phyloP scores from a whole-genome alignment of 2,329 filamentous ascomycete genomes.

The Verticillium longisporum region DNA sequence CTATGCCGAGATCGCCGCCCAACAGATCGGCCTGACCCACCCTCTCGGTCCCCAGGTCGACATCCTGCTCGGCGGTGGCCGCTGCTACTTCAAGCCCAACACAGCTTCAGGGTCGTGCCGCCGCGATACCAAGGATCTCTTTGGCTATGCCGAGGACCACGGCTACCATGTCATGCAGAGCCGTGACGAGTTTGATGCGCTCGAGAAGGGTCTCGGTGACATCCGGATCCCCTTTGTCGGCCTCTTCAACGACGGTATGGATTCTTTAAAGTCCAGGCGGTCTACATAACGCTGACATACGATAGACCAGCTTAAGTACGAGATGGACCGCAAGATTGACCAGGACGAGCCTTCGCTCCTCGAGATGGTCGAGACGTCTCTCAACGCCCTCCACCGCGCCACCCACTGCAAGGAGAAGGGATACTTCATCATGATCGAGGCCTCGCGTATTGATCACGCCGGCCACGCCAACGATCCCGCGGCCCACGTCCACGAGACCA shows the following conservation, averaged over 20 bases:
- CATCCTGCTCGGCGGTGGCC: conserved; percentile 30
- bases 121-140: conserved; percentile 26
- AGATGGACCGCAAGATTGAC: conserved; percentile 25
- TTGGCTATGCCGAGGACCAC: conserved; percentile 22
- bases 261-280: not conserved
- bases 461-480: conserved; percentile 47
- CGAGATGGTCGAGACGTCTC: conserved; percentile 29
- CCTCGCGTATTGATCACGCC: conserved; percentile 28
- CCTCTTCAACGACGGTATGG: conserved; percentile 25
- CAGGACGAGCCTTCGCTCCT: conserved; percentile 29
- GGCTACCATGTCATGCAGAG: conserved; percentile 29
- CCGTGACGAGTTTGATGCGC: conserved; percentile 24
- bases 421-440: conserved; percentile 32
- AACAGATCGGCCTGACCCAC: conserved; percentile 29
- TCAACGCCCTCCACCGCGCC: conserved; percentile 26
- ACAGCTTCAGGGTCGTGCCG: conserved; percentile 27
- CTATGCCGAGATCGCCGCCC: conserved; percentile 27
- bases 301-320: conserved; percentile 21
- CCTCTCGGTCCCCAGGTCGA: conserved; percentile 30
- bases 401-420: conserved; percentile 23
- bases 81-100: conserved; percentile 31
- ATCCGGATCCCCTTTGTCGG: conserved; percentile 27
- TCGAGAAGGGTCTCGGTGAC: conserved; percentile 17
- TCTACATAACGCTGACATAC: not conserved
- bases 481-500: conserved; percentile 38